phyloP scores from a whole-genome alignment of 495 filamentous ascomycete genomes.

The Cercophora samala region DNA sequence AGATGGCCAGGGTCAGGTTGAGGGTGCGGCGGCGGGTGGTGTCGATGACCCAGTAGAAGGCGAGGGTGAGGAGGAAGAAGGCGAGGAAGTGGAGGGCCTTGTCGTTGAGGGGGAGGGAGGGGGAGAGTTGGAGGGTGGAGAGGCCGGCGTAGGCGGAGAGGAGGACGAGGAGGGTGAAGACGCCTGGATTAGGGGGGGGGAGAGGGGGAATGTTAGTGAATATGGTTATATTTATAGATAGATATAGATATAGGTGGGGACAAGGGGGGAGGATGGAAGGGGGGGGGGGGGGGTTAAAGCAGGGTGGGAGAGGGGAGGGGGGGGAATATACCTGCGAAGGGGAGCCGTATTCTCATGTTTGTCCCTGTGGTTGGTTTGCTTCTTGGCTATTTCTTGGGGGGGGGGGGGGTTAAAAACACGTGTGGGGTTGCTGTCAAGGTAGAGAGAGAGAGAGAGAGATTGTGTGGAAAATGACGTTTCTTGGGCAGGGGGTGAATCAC shows the following conservation, averaged over 20 bases:
- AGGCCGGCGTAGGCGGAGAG: conserved; percentile 77
- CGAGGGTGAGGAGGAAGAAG: conserved; percentile 82
- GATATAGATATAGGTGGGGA: conserved; percentile 5
- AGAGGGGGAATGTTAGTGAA: neutral
- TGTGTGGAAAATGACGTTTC: neutral
- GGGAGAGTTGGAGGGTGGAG: conserved; percentile 53
- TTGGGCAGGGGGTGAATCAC: neutral
- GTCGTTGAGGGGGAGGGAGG: conserved; percentile 61
- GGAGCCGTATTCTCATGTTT: conserved; percentile 64
- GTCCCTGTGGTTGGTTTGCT: neutral
- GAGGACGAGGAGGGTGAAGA: conserved; percentile 74
- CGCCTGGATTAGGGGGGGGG: conserved; percentile 46
- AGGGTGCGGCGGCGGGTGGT: conserved; percentile 78
- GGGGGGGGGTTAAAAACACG: neutral
- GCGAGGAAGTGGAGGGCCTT: conserved; percentile 85
- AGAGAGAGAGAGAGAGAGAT: no score
- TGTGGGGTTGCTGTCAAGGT: neutral
- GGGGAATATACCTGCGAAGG: conserved; percentile 61
- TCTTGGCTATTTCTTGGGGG: neutral
- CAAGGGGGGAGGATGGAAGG: conserved; percentile 8
- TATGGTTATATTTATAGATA: neutral
- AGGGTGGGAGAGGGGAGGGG: conserved; percentile 7
- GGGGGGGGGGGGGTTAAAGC: conserved; percentile 5
- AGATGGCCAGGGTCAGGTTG: conserved; percentile 78
- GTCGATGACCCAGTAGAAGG: conserved; percentile 97